Evolutionary conservation across 169 alveolate species (phyloP).

Genomic region (Pseudocohnilembus persalinus): DNA sequence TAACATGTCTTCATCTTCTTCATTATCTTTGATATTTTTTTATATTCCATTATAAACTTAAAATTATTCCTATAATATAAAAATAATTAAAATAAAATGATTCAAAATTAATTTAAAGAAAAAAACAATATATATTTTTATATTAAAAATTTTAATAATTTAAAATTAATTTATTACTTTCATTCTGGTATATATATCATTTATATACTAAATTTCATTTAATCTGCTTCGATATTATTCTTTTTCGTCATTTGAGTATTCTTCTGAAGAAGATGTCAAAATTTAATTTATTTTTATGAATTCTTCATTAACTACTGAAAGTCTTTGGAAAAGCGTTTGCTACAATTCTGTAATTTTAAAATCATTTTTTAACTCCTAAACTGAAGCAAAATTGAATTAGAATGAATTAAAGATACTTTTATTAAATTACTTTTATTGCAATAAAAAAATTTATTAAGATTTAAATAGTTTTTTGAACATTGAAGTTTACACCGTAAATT

Average conservation of each 20-base stretch:
- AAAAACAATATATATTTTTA: no score
- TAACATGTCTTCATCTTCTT: neutral
- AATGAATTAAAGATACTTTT: no score
- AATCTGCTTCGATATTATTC: neutral
- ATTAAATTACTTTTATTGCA: no score
- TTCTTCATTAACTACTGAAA: neutral
- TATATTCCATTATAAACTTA: neutral
- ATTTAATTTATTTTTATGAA: no score
- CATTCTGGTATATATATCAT: neutral
- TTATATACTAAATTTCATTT: neutral
- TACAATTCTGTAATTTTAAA: neutral
- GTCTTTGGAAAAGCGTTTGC: neutral
- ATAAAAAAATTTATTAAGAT: no score
- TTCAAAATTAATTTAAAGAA: no score
- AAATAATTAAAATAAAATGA: no score
- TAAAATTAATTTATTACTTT: neutral
- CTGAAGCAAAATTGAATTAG: neutral
- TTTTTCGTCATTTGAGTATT: neutral
- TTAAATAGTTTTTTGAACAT: no score
- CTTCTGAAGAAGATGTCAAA: neutral
- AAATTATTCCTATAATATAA: neutral
- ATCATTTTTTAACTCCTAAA: neutral
- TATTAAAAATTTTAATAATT: no score
- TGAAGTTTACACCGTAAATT: no score
- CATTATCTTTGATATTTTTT: neutral